Percentiles rank a stretch among this genome's conserved stretches.
phyloP scores from a whole-genome alignment of 108 stramenopile genomes.

The Aurantiochytrium sp. region DNA sequence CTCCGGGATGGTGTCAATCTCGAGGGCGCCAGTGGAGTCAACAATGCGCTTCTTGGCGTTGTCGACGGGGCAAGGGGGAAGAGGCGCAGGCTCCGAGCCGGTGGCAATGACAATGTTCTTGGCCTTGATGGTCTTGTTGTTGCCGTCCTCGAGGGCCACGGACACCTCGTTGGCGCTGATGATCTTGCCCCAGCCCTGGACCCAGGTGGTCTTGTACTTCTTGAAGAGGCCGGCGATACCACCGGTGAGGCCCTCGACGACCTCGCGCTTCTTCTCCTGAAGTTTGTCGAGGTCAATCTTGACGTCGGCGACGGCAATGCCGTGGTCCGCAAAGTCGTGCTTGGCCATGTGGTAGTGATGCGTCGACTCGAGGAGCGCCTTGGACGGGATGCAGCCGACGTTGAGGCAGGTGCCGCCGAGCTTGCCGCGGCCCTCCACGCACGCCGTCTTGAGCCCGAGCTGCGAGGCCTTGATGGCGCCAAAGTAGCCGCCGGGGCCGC shows the following conservation, averaged over 20 bases:
- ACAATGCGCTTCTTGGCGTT: conserved; percentile 92
- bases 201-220: conserved; percentile 94
- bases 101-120: conserved; percentile 96
- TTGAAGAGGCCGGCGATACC: conserved; percentile 94
- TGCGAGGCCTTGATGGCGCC: conserved; percentile 98
- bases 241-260: conserved; percentile 88
- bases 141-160: conserved; percentile 75
- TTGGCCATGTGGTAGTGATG: conserved; percentile 94
- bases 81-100: conserved; percentile 91
- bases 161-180: conserved; percentile 69
- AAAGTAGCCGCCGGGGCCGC: conserved; percentile 98
- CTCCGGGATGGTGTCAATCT: conserved; percentile 75
- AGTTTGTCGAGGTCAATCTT: conserved; percentile 83
- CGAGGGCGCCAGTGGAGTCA: conserved; percentile 94
- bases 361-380: conserved; percentile 80
- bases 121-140: conserved; percentile 64
- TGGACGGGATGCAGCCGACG: conserved; percentile 99
- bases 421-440: conserved; percentile 90
- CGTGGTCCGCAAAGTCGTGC: conserved; percentile 88
- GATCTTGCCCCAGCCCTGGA: conserved; percentile 85
- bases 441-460: conserved; percentile 93
- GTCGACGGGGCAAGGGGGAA: conserved; percentile 94
- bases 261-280: conserved; percentile 77
- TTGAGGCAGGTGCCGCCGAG: conserved; percentile 92
- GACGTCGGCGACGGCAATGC: conserved; percentile 59